Base-by-base conservation (phyloP, 139 green algal species). In the Chlorella sorokiniana region DNA sequence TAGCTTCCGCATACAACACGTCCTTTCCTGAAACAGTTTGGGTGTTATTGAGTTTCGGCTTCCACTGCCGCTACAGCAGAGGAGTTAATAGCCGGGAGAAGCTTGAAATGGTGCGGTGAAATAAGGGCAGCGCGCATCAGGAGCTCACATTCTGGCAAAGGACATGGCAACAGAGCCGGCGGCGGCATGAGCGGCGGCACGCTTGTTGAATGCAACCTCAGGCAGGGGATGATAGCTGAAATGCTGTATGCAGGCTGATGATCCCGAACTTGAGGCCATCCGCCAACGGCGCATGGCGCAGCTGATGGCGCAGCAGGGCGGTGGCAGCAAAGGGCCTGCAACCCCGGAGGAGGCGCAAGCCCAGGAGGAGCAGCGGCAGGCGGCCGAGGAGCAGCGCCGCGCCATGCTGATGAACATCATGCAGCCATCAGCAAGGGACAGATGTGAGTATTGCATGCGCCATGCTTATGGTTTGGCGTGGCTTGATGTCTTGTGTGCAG, bases 211-310 rank as follows among this genome's bases (percentile, higher is more conserved):
- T n/a, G n/a, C n/a, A n/a, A n/a, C n/a, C n/a, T n/a, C n/a, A n/a
- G n/a, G n/a, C n/a, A n/a, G n/a, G n/a, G n/a, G n/a, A n/a, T n/a
- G n/a, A n/a, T n/a, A n/a, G n/a, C n/a, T n/a, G n/a, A n/a, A n/a
- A n/a, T n/a, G n/a, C n/a, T n/a, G n/a, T n/a, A n/a, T 33, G 22
- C 71, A 79, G 73, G 73, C 73, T 37, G 73, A 89, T 37, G 94
- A 97, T 64, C 76, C 94, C 9, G 94, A 97, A 69, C 87, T 97
- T 0, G 92, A 97, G 37, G 90, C 89, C 35, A 96, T 97, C 78
- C 81, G 94, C n/a, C 94, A 97, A 67, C 80, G 87, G 22, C 86
- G 94, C 35, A 96, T 97, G 92, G 76, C 88, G 35, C 83, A 97
- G 88, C 76, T 97, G 14, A 95, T 97, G 91, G 88, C 61, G 25